Evolutionary conservation across 2,329 filamentous ascomycete species (phyloP).

Genomic region (Fusarium sp.): DNA sequence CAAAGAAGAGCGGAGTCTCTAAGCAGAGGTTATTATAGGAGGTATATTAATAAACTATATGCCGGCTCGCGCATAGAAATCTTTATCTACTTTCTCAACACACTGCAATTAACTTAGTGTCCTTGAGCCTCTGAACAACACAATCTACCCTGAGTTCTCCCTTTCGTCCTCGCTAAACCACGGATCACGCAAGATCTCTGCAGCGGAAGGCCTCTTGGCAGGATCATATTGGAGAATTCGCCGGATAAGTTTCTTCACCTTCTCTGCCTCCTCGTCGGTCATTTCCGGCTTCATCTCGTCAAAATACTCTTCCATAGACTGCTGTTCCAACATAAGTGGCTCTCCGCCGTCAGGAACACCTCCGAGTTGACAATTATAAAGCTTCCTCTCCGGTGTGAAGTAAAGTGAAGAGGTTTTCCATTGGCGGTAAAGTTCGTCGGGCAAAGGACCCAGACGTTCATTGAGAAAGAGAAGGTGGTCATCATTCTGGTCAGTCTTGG

Average conservation of each 20-base stretch:
- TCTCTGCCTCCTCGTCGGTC: background rate
- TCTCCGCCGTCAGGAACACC: conserved; percentile 10
- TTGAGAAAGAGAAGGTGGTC: conserved; percentile 2
- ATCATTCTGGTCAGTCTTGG: conserved; percentile 1
- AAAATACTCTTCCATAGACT: conserved; percentile 23
- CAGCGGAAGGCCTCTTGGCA: background rate
- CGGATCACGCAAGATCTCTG: background rate
- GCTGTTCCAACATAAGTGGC: background rate
- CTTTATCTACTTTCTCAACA: too few relatives aligned
- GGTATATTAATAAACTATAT: too few relatives aligned
- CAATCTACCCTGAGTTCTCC: too few relatives aligned
- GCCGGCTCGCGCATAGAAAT: too few relatives aligned
- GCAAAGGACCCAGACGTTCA: conserved; percentile 1
- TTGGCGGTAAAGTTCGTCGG: background rate
- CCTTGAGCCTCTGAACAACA: too few relatives aligned
- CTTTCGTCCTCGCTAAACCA: background rate
- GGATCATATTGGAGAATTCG: conserved; percentile 3
- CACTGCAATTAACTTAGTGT: too few relatives aligned
- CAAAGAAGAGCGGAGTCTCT: too few relatives aligned
- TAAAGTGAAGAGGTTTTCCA: conserved; percentile 20
- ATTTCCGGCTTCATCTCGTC: conserved; percentile 1
- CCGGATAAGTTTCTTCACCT: conserved; percentile 5
- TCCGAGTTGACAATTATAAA: conserved; percentile 18
- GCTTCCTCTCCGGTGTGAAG: conserved; percentile 11
- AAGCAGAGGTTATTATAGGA: too few relatives aligned